These are phyloP conservation scores for Hyaloperonospora brassicae DNA, from an alignment of 352 stramenopile species.

Conservation along the genomic window DNA sequence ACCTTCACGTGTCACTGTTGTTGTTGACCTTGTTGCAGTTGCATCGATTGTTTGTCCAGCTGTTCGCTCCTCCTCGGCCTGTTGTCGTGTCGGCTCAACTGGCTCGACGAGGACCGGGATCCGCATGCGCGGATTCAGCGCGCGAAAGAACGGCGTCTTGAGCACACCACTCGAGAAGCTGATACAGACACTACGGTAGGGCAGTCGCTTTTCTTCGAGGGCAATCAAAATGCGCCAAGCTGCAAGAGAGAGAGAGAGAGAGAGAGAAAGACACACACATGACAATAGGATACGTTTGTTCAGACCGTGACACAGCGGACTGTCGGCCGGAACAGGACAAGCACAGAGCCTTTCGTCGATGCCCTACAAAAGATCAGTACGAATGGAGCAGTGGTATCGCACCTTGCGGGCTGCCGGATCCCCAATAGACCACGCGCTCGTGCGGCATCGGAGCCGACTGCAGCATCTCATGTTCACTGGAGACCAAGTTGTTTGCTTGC, in stretches of 20 bases:
- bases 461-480: conserved; percentile 51
- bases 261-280: background rate
- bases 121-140: conserved; percentile 73
- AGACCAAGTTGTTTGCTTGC: conserved; percentile 25
- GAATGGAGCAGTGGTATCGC: background rate
- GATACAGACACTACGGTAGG: conserved; percentile 74
- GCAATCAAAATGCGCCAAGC: conserved; percentile 78
- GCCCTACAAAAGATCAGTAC: too few relatives aligned
- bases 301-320: too few relatives aligned
- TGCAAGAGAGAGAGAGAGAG: conserved; percentile 11
- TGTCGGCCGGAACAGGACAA: too few relatives aligned
- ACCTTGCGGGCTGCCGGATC: conserved; percentile 78
- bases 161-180: conserved; percentile 80
- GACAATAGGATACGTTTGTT: background rate
- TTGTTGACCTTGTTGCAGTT: too few relatives aligned
- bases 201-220: conserved; percentile 66
- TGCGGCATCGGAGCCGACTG: conserved; percentile 44
- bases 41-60: background rate
- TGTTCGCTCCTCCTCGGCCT: background rate
- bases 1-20: background rate
- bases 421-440: conserved; percentile 79
- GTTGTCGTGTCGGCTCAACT: conserved; percentile 15
- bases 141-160: conserved; percentile 68
- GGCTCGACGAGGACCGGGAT: conserved; percentile 76
- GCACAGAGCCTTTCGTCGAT: too few relatives aligned